Evolutionary conservation across 495 filamentous ascomycete genomes (phyloP), one percentile per base, ranked within the genome.

Genomic region (Penicillium dipodomyicola): DNA sequence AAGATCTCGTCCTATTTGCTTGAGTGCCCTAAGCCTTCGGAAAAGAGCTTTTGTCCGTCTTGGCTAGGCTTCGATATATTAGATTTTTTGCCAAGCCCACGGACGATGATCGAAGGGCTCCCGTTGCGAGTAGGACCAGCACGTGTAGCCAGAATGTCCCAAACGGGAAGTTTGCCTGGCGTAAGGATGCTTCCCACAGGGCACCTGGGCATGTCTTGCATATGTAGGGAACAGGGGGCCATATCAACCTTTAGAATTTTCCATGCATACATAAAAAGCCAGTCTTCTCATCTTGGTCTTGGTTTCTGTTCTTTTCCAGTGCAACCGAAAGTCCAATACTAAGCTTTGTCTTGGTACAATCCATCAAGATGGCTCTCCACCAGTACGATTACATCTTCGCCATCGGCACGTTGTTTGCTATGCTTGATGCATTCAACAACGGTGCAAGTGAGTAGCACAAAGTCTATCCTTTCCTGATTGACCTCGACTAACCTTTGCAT

Each of bases 361-460:
- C 44, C 41, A 23, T 57, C 72, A 83, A 75, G 69, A 79, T 79
- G 76, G 65, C 61, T 65, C 77, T 87, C 51, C 74, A 79, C 51
- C 67, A 87, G 62, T 85, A 82, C 63, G 80, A 83, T 70, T 89
- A 88, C 61, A 77, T 91, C 63, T 89, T 91, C 60, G 88, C 81
- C 66, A 84, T 91, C 54, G 86, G 84, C 77, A 88, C 84, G 52
- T 73, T 91, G 63, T 91, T 91, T 78, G 86, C 87, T 69, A 79
- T 84, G 68, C 78, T 88, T 44, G 86, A 88, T 77, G 85, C 86
- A 54, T 88, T 72, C 78, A 88, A 87, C 75, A 87, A 86, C 72
- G 82, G 83, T 61, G 82, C 81, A 44, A 84, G 81, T 84, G 64
- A 73, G 81, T 80, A 14, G 4, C 27, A 23, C 1, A 27, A 1